Evolutionary conservation across 176 grass and related monocot species (phyloP).

Genomic region (Neostapfia colusana): DNA sequence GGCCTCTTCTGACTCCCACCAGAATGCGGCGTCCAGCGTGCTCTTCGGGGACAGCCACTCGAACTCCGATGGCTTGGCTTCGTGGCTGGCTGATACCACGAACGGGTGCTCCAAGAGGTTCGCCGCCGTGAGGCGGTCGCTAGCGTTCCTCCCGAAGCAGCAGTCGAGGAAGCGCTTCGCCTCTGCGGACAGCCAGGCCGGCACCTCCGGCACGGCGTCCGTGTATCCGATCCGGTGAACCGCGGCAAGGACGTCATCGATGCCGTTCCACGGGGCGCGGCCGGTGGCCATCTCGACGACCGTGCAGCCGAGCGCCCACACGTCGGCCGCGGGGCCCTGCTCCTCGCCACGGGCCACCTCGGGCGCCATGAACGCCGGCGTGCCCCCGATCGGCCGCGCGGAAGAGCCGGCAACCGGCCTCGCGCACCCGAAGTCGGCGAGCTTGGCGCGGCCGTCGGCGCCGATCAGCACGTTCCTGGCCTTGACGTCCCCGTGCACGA

Average conservation of each 20-base stretch:
- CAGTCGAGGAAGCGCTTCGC: conserved; percentile 50
- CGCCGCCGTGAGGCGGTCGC: too few relatives aligned
- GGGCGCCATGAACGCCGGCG: conserved; percentile 87
- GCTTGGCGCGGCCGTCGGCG: conserved; percentile 57
- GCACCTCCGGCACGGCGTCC: conserved; percentile 41
- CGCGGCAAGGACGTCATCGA: conserved; percentile 31
- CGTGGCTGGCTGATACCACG: not conserved
- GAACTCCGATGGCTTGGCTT: not conserved
- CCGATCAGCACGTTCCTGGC: conserved; percentile 65
- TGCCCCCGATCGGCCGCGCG: conserved; percentile 51
- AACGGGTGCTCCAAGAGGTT: not conserved
- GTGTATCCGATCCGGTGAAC: conserved; percentile 69
- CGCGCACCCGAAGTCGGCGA: conserved; percentile 79
- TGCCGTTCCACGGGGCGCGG: conserved; percentile 47
- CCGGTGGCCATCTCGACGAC: conserved; percentile 81
- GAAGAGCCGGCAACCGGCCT: not conserved
- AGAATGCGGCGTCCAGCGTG: conserved; percentile 63
- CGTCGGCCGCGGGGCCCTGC: conserved; percentile 56
- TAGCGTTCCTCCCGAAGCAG: conserved; percentile 49
- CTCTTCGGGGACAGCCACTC: conserved; percentile 66
- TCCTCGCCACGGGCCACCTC: conserved; percentile 79
- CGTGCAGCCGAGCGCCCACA: conserved; percentile 85
- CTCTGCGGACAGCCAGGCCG: conserved; percentile 44
- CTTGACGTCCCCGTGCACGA: conserved; percentile 82
- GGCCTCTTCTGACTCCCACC: conserved; percentile 49